Evolutionary conservation across 2,329 filamentous ascomycete species (phyloP).

Genomic region (Cytospora mali): DNA sequence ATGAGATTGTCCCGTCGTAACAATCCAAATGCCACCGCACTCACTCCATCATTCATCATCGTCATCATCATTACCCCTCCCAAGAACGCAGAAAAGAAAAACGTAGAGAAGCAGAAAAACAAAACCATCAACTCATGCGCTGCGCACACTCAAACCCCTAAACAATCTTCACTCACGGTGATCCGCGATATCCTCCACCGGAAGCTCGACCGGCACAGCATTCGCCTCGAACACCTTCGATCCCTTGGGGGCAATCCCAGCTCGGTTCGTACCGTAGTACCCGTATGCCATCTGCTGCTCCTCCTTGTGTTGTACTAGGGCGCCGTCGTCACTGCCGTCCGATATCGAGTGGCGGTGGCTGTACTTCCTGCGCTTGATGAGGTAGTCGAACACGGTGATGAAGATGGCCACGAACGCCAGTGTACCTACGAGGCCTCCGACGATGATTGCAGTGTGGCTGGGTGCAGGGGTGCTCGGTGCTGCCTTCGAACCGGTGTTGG

Average conservation of each 20-base stretch:
- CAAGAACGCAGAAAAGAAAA: neutral
- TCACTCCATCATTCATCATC: neutral
- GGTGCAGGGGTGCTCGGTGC: neutral
- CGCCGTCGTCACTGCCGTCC: neutral
- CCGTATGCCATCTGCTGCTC: neutral
- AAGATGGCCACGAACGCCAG: slow-evolving; percentile 40
- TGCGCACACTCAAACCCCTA: neutral
- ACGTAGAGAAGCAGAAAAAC: neutral
- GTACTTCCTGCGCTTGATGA: neutral
- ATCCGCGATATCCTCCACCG: neutral
- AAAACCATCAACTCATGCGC: neutral
- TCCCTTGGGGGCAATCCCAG: neutral
- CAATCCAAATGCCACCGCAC: neutral
- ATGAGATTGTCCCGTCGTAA: neutral
- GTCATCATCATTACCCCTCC: neutral
- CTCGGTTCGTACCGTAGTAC: neutral
- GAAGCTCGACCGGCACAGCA: neutral
- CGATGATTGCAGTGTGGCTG: slow-evolving; percentile 38
- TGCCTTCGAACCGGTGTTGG: neutral
- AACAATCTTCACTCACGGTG: neutral
- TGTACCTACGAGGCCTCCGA: slow-evolving; percentile 41
- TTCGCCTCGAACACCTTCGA: neutral
- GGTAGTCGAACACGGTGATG: slow-evolving; percentile 33
- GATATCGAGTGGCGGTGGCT: neutral
- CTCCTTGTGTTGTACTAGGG: neutral